Evolutionary conservation across 805 yeast species (phyloP).

Genomic region (Barnettozyma pratensis): DNA sequence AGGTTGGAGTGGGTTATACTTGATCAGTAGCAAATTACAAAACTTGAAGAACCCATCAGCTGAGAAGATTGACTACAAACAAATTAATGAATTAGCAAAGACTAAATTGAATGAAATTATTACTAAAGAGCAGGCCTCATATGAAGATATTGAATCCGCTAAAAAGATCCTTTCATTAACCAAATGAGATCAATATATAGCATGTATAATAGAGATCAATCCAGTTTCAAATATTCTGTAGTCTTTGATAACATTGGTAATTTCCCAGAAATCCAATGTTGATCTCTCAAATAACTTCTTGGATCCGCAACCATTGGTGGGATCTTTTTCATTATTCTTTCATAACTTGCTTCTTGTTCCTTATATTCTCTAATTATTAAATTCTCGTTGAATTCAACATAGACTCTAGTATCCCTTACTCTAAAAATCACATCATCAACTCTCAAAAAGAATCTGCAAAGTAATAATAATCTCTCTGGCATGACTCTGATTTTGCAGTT

Average conservation of each 20-base stretch:
- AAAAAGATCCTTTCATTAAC: background rate
- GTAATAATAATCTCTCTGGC: constrained; percentile 69
- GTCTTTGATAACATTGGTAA: constrained; percentile 39
- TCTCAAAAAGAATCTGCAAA: constrained; percentile 75
- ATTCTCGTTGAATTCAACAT: constrained; percentile 65
- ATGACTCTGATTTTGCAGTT: constrained; percentile 83
- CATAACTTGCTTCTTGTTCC: constrained; percentile 56
- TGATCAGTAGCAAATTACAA: constrained; percentile 29
- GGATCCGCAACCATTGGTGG: constrained; percentile 57
- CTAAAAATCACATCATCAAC: constrained; percentile 88
- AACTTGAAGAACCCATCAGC: constrained; percentile 3
- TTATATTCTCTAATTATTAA: constrained; percentile 72
- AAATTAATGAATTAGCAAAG: constrained; percentile 11
- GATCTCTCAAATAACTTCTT: constrained; percentile 68
- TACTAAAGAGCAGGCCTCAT: constrained; percentile 12
- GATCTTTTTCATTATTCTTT: constrained; percentile 36
- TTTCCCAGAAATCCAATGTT: constrained; percentile 75
- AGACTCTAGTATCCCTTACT: constrained; percentile 79
- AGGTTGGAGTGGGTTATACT: constrained; percentile 68
- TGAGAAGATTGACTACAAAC: constrained; percentile 6
- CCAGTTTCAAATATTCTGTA: constrained; percentile 9
- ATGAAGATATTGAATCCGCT: background rate
- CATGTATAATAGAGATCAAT: background rate
- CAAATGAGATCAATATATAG: background rate
- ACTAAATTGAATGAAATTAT: constrained; percentile 14